Conservation (phyloP, 2,329 filamentous ascomycete genomes). For the Scedosporium dehoogii region DNA sequence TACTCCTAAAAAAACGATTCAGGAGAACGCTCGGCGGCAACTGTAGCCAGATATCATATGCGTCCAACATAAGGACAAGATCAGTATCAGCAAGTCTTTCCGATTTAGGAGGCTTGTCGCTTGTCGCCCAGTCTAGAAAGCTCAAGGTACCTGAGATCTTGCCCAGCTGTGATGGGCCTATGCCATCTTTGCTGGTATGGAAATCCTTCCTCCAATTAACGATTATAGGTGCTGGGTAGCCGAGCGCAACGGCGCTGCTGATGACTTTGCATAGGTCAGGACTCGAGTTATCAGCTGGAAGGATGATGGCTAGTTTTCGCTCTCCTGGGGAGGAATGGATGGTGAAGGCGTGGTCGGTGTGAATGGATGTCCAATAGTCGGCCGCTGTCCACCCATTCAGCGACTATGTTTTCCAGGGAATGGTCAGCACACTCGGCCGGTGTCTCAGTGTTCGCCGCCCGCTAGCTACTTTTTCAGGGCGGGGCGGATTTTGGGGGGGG, state of each 20-base stretch:
- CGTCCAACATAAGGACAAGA: slow-evolving; percentile 25
- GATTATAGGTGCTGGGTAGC: slow-evolving; percentile 19
- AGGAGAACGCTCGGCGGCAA: slow-evolving; percentile 26
- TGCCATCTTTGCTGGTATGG: slow-evolving; percentile 10
- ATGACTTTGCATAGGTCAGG: slow-evolving; percentile 21
- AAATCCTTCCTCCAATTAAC: slow-evolving; percentile 17
- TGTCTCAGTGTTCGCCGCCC: too few species aligned
- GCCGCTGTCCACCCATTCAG: not conserved
- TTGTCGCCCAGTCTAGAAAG: slow-evolving; percentile 14
- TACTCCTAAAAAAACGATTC: slow-evolving; percentile 15
- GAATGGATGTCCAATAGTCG: not conserved
- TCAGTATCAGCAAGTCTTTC: slow-evolving; percentile 16
- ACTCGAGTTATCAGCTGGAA: slow-evolving; percentile 15
- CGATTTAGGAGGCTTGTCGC: not conserved
- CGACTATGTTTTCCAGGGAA: too few species aligned
- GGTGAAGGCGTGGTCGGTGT: not conserved
- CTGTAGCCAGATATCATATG: slow-evolving; percentile 29
- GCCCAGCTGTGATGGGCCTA: slow-evolving; percentile 18
- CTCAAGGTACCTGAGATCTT: slow-evolving; percentile 17
- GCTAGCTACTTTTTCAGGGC: too few species aligned
- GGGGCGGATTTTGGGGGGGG: too few species aligned
- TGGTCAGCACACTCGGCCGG: too few species aligned
- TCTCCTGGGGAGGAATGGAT: not conserved
- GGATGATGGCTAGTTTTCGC: slow-evolving; percentile 15
- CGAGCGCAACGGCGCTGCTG: slow-evolving; percentile 17